Base-by-base conservation (phyloP, 768 basidiomycete genomes). In the Trametopsis cervina region DNA sequence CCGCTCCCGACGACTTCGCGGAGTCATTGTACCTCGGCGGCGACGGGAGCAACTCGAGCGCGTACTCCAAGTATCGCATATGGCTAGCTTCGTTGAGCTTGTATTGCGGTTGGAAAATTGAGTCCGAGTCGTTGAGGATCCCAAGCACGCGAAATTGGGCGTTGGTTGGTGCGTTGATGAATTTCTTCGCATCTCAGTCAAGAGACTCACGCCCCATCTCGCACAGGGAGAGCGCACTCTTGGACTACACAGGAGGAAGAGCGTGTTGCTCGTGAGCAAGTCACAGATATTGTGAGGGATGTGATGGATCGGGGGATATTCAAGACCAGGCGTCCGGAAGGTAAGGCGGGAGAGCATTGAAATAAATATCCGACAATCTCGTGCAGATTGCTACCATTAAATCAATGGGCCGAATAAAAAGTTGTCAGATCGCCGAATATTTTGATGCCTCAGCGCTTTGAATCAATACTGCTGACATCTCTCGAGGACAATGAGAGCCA, bases 61-160 rank as follows among this genome's bases (percentile, higher is more conserved):
- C 85, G 39, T 95, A 94, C 63, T 80, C 83, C 47, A 74, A 74
- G 60, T 98, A 95, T 68, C 71, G 92, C 18, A 82, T 89, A 47
- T 98, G 89, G 88, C 66, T 98, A 26, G 89, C 89, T 0, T 72
- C 73, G 46, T 62, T 89, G 51, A 84, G 82, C 37, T 57, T 77
- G 48, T 68, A 79, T 57, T 86, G 82, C 60, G 95, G 94, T 2
- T 97, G 92, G 88, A 71, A 78, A 51, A 73, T 92, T 11, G 94
- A 96, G 64, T 81, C 81, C 46, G 95, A 98, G 65, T 77, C 71
- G 21, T 63, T 98, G 55, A 72, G 95, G 51, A 94, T 98, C 11
- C 94, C 94, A 1, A 91, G 88, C 62, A 96, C 95, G 35, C 77
- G 91, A 50, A 92, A 92, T 60, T 96, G 93, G 91, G 89, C 85